A percentile compares a stretch with the other conserved stretches of the same genome.
phyloP scores from a whole-genome alignment of 1,139 yeast genomes.

The Candida tropicalis region DNA sequence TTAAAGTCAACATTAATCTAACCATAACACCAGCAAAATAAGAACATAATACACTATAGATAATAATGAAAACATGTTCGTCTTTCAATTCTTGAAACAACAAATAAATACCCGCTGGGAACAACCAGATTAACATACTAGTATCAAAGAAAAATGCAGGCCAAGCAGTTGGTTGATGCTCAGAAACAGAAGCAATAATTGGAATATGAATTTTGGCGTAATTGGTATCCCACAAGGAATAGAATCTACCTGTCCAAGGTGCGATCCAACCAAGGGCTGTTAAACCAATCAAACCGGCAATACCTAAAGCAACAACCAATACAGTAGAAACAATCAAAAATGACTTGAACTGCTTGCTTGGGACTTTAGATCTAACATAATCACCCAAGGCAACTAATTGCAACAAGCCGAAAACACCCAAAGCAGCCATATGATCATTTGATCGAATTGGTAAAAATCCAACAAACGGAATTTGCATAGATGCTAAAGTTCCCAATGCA shows the following conservation, averaged over 20 bases:
- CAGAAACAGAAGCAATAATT: slow-evolving; percentile 97
- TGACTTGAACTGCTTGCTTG: slow-evolving; percentile 74
- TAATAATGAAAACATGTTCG: slow-evolving; percentile 91
- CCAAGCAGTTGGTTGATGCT: slow-evolving; percentile 99
- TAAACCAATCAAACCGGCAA: slow-evolving; percentile 71
- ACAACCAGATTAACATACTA: slow-evolving; percentile 90
- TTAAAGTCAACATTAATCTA: slow-evolving; percentile 93
- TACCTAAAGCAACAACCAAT: slow-evolving; percentile 60
- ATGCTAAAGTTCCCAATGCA: slow-evolving; percentile 91
- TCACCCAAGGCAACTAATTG: slow-evolving; percentile 90
- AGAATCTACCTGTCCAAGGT: slow-evolving; percentile 99
- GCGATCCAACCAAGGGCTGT: slow-evolving; percentile 94
- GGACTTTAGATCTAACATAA: slow-evolving; percentile 73
- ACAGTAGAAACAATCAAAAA: slow-evolving; percentile 65
- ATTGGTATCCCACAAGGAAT: slow-evolving; percentile 96
- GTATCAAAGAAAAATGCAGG: slow-evolving; percentile 96
- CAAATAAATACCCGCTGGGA: slow-evolving; percentile 96
- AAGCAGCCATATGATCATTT: slow-evolving; percentile 97
- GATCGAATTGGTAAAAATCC: slow-evolving; percentile 97
- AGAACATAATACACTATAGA: slow-evolving; percentile 87
- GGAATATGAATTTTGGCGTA: slow-evolving; percentile 99
- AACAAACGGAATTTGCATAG: slow-evolving; percentile 99
- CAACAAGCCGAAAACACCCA: slow-evolving; percentile 94
- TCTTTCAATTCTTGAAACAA: slow-evolving; percentile 87
- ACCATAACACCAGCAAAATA: slow-evolving; percentile 99